Conservation (phyloP, 768 basidiomycete genomes). For the Suillus lakei region DNA sequence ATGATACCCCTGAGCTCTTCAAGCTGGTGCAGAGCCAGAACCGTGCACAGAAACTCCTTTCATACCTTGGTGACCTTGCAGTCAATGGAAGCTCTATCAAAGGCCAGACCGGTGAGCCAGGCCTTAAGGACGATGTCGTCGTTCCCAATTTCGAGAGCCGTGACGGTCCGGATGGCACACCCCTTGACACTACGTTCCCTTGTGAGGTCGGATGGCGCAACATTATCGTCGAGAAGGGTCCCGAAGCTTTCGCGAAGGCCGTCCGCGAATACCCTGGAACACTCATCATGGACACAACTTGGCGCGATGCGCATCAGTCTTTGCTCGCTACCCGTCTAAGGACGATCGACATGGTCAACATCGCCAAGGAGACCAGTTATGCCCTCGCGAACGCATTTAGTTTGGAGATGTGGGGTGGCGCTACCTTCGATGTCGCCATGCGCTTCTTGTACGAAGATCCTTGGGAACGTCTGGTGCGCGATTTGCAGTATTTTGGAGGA, state of each 20-base stretch:
- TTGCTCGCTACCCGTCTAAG: slow-evolving; percentile 94
- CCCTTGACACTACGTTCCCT: slow-evolving; percentile 80
- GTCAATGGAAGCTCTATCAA: slow-evolving; percentile 99
- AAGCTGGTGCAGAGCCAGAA: slow-evolving; percentile 98
- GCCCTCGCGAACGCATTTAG: slow-evolving; percentile 95
- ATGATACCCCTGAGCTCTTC: slow-evolving; percentile 99
- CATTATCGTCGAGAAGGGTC: slow-evolving; percentile 97
- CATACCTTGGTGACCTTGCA: slow-evolving; percentile 95
- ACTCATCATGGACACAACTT: slow-evolving; percentile 98
- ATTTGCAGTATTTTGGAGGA: not conserved
- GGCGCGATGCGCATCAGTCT: slow-evolving; percentile 99
- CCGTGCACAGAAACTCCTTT: slow-evolving; percentile 95
- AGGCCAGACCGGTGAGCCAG: slow-evolving; percentile 94
- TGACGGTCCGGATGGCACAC: slow-evolving; percentile 73
- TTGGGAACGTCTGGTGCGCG: slow-evolving; percentile 91
- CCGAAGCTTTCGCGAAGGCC: slow-evolving; percentile 97
- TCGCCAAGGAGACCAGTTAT: slow-evolving; percentile 96
- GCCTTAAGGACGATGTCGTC: slow-evolving; percentile 86
- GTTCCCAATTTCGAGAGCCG: slow-evolving; percentile 81
- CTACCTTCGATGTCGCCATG: slow-evolving; percentile 99
- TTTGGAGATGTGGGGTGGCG: slow-evolving; percentile 99
- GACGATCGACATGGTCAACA: slow-evolving; percentile 97
- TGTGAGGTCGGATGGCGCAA: slow-evolving; percentile 96
- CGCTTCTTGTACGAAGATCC: slow-evolving; percentile 99
- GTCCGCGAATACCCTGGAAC: slow-evolving; percentile 95